Evolutionary conservation across 2,329 filamentous ascomycete genomes (phyloP).

Genomic region (Aureobasidium sp.): DNA sequence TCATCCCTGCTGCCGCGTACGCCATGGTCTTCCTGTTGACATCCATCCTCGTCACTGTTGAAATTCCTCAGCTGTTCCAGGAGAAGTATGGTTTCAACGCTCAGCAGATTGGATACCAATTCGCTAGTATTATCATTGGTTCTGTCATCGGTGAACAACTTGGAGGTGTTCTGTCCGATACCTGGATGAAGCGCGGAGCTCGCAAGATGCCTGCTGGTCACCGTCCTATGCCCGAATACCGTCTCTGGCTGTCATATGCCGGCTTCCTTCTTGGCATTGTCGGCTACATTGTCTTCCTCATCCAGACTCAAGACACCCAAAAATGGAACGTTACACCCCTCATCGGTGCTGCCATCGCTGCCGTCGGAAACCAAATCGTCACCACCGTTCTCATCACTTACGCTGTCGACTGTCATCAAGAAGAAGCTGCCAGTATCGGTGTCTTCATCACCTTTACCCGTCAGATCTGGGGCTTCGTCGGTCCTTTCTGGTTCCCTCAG

Average conservation of each 20-base stretch:
- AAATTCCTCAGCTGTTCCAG: slow-evolving; percentile 51
- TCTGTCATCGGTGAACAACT: slow-evolving; percentile 51
- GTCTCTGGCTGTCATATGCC: slow-evolving; percentile 50
- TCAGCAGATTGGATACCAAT: slow-evolving; percentile 52
- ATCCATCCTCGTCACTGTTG: slow-evolving; percentile 47
- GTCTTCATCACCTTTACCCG: slow-evolving; percentile 54
- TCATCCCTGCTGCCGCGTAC: slow-evolving; percentile 47
- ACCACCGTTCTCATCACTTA: slow-evolving; percentile 56
- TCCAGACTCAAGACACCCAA: slow-evolving; percentile 38
- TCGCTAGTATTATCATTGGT: slow-evolving; percentile 49
- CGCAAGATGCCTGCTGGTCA: slow-evolving; percentile 28
- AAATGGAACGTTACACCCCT: slow-evolving; percentile 51
- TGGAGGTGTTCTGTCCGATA: slow-evolving; percentile 46
- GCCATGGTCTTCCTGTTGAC: slow-evolving; percentile 51
- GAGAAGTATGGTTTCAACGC: slow-evolving; percentile 49
- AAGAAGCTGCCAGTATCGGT: slow-evolving; percentile 48
- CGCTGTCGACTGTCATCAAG: slow-evolving; percentile 51
- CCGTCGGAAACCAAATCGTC: slow-evolving; percentile 53
- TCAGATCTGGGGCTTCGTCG: slow-evolving; percentile 48
- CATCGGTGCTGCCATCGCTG: slow-evolving; percentile 45
- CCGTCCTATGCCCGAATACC: slow-evolving; percentile 41
- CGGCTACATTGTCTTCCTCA: slow-evolving; percentile 48
- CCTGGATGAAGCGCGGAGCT: slow-evolving; percentile 41
- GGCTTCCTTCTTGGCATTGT: slow-evolving; percentile 44
- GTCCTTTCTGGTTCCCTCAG: slow-evolving; percentile 32